Base-by-base conservation (phyloP, 2,329 filamentous ascomycete genomes). In the Ophidiomyces ophidiicola region DNA sequence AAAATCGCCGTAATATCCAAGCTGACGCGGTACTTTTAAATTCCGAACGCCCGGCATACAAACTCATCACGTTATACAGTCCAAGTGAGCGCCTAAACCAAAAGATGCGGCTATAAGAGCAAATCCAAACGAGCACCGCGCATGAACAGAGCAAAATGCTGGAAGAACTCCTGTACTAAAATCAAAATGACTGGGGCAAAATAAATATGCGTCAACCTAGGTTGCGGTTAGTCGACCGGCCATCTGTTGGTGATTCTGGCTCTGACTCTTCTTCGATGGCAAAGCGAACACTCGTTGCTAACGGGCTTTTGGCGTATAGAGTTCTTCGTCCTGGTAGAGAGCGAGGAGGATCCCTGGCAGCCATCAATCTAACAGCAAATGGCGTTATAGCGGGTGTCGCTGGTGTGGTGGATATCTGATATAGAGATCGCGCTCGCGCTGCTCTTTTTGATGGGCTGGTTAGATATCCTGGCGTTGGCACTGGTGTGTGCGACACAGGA, bases 371-470 rank as follows among this genome's bases (percentile, higher is more conserved):
- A 40, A 53, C 57, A 32, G 63, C 60, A 41, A 66, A 66, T 10
- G 64, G 62, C 18, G 63, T 65, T 18, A 60, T 56, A 20, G 61
- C 45, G 10, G 62, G 62, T 3, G 62, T 66, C 28, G 60, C 58
- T 12, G 64, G 63, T 4, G 63, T 66, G n/a, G 61, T 66, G 2
- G 64, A 66, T 31, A 57, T 48, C 42, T 63, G 57, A 8, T 60
- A 57, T 34, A 67, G 46, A 18, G 55, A 55, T 46, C 55, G 58
- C 6, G 62, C 63, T 24, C 62, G 55, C 14, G 63, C 61, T 24
- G 63, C 62, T 40, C 63, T 55, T 47, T 63, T 66, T 15, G 64
- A 66, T n/a, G 64, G 64, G 3, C 64, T 67, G 29, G 52, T 59
- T 43, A 66, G 43, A 46, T 62, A 63, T 38, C 55, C 64, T 11